Base-by-base conservation (phyloP, 2,329 filamentous ascomycete genomes). In the Aspergillus niger region DNA sequence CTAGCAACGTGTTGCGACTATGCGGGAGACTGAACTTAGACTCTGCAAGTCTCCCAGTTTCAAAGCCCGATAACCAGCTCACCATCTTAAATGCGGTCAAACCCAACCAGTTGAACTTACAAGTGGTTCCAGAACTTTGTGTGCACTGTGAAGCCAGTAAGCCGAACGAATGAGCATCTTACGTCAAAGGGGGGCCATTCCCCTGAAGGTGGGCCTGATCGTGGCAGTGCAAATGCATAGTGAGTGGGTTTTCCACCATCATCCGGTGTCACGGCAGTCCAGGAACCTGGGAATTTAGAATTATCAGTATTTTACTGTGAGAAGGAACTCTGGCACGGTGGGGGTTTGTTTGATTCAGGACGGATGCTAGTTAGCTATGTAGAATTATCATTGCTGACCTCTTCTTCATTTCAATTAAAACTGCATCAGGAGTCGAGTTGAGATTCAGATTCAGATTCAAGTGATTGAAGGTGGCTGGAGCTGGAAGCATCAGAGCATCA, bases 181-280 rank as follows among this genome's bases (percentile, higher is more conserved):
- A 44, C 41, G 41, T 44, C 41, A 44, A 44, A 20, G 20, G 32
- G 32, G 41, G 41, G 20, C 41, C 24, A n/a, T 30, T 32, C 47
- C 47, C 47, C 47, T 50, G 47, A 50, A 15, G 26, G 47, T 50
- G 47, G 47, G 47, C n/a, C 47, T 30, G 47, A 50, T 50, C 24
- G 47, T 50, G 47, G 47, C 47, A 50, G 47, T 50, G 47, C 47
- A 50, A 13, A 30, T 49, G 32, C 44, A 26, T 24, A 24, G 44
- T 24, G 47, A 50, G n/a, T 36, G 32, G 24, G 47, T 50, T 50
- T 50, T 30, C 24, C 47, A 49, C 30, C 22, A 4, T 15, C 26
- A 49, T 30, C 22, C 44, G 13, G 44, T 24, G 44, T 49, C 20
- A 44, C 41, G 32, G 32, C 10, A 44, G 41, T 8, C 17, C 41